phyloP scores from a whole-genome alignment of 257 asterid genomes.

The Linderniella brevidens region DNA sequence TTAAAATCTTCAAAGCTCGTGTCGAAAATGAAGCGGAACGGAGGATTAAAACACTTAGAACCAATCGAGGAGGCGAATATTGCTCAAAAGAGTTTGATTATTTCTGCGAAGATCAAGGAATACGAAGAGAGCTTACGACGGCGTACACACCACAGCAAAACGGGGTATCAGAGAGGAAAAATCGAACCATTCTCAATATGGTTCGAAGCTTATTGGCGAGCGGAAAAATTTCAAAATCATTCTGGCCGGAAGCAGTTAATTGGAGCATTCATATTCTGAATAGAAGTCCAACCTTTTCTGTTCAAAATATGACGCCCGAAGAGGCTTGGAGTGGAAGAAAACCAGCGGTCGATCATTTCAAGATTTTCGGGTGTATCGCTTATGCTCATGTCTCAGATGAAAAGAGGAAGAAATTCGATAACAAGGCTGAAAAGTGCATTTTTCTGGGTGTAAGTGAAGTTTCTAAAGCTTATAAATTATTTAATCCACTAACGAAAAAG shows the following conservation, averaged over 20 bases:
- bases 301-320: slow-evolving; percentile 1
- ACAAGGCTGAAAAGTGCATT: slow-evolving; percentile 4
- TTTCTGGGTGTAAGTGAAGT: slow-evolving; percentile 7
- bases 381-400: slow-evolving; percentile 6
- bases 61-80: slow-evolving; percentile 5
- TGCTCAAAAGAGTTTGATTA: slow-evolving; percentile 3
- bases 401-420: slow-evolving; percentile 1
- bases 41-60: not conserved
- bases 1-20: slow-evolving; percentile 3
- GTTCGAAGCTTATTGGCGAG: not conserved
- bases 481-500: not conserved
- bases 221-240: not conserved
- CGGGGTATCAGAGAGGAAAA: slow-evolving; percentile 4
- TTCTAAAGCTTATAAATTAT: slow-evolving; percentile 6
- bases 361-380: not conserved
- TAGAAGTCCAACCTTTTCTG: slow-evolving; percentile 2
- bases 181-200: slow-evolving; percentile 5
- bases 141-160: slow-evolving; percentile 6
- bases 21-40: slow-evolving; percentile 1
- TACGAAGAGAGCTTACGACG: not conserved
- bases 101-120: not conserved
- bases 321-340: slow-evolving; percentile 3
- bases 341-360: not conserved
- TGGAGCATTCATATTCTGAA: slow-evolving; percentile 10
- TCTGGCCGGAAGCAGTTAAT: not conserved